Base-by-base conservation (phyloP, 148 eudicot species). In the Agrostemma githago region DNA sequence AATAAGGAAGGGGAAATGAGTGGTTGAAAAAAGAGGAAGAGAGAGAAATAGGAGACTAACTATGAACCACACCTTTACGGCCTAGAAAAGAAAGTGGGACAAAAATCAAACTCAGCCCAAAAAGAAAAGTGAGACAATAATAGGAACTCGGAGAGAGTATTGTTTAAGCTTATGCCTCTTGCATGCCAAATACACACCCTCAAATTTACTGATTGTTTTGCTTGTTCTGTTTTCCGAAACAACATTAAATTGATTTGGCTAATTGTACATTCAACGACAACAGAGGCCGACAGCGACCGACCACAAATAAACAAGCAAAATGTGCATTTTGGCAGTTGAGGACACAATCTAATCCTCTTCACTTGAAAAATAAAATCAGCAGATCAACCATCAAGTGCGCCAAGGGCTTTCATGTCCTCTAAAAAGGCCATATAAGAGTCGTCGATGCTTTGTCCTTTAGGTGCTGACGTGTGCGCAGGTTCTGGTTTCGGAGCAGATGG, bases 351-450 rank as follows among this genome's bases (percentile, higher is more conserved):
- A 48, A 59, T 66, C 58, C 63, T 73, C 14, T 56, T 16, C 71
- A 21, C 71, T 21, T 21, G 11, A 20, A 19, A 42, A 62, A 56
- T 9, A 60, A 6, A 19, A 19, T 37, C n/a, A 19, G 57, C 37
- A 41, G 19, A 40, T 93, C 84, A 94, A 76, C 90, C 59, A 54
- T 94, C 98, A 65, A 94, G 98, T 53, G 98, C 98, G 73, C 98
- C 98, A 39, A 94, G 89, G 8, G 89, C 96, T 78, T 94, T 94
- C 98, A 94, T 94, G 80, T 94, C 98, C 87, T 94, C 97, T 84
- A 94, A 86, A 84, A 94, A 94, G 53, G 98, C 97, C 78, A 62
- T 76, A 73, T 94, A 94, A 0, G 98, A 94, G 71, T 94, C 98
- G 74, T 94, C 98, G 69, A 94, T 86, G 79, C 97, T 94, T 46